Evolutionary conservation across 306 rosid genomes (phyloP), one percentile per base, ranked within the genome.

Genomic region (Carpinus fangiana): DNA sequence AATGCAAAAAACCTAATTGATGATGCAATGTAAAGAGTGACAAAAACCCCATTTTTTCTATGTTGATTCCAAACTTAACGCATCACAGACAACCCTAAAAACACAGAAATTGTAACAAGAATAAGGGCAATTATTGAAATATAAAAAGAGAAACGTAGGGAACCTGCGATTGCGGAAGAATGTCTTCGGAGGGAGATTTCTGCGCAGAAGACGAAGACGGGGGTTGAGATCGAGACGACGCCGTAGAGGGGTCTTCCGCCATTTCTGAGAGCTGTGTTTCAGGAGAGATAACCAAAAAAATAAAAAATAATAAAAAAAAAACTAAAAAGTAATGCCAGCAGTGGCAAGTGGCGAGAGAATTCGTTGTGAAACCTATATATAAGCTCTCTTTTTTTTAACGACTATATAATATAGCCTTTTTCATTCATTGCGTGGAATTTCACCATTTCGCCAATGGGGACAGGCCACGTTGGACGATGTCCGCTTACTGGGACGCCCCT

Each of bases 221-320:
- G 26, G 43, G 76, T 26, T 76, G 82, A 1, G 90, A 77, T 73
- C 65, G 74, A 2, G 83, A 81, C 73, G 92, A 70, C 84, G 13
- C 72, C 82, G 84, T 81, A 79, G 83, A 74, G 47, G 85, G 83
- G 21, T 76, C 79, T 85, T 82, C 91, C 69, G 85, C 92, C 97
- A 91, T 91, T 71, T 80, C 10, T 23, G 41, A 79, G 76, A 43
- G 75, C 53, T 76, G 57, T 61, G 48, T 41, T 5, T 26, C 52
- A 8, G 16, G 38, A 36, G 17, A 23, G 12, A 31, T 31, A 23
- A 23, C 26, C 3, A 2, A 51, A 5, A 38, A 11, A 48, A 11
- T 12, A 48, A 48, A 48, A 48, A 48, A 0, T 10, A 12, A 48
- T 12, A n/a, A n/a, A n/a, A 38, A 11, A 48, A 11, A 2, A 48